phyloP scores from a whole-genome alignment of 192 early-diverging fungal species.

The Dissophora ornata region DNA sequence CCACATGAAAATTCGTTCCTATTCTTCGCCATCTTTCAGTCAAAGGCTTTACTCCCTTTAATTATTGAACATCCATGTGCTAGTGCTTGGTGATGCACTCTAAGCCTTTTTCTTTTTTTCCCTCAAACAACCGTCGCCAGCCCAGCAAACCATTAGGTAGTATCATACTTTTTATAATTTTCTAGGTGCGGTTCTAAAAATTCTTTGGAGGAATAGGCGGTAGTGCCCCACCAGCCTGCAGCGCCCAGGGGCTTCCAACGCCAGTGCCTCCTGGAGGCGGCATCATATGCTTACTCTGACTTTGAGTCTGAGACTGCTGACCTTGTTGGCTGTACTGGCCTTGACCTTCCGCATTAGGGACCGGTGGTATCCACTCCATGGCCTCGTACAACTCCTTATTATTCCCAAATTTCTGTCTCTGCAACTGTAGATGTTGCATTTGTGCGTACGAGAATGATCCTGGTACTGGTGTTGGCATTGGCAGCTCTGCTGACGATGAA shows the following conservation, averaged over 20 bases:
- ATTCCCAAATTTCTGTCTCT: conserved; percentile 35
- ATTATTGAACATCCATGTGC: too few species aligned
- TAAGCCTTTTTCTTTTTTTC: too few species aligned
- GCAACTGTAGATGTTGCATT: conserved; percentile 31
- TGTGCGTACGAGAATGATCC: conserved; percentile 49
- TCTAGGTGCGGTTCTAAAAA: not conserved
- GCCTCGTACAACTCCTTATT: conserved; percentile 28
- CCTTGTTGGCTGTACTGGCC: not conserved
- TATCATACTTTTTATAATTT: not conserved
- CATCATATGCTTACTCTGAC: not conserved
- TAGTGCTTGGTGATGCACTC: too few species aligned
- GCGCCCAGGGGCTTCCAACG: not conserved
- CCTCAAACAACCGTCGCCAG: too few species aligned
- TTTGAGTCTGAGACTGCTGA: conserved; percentile 6
- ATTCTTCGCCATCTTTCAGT: too few species aligned
- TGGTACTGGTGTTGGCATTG: conserved; percentile 15
- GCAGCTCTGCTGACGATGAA: not conserved
- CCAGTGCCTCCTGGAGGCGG: not conserved
- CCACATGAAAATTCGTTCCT: too few species aligned
- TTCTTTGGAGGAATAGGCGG: conserved; percentile 27
- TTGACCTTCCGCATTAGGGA: not conserved
- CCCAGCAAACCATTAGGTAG: too few species aligned
- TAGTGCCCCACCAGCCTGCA: not conserved
- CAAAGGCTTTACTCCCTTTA: too few species aligned
- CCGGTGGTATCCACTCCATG: conserved; percentile 38